These are phyloP conservation scores for Phyllosticta citriasiana DNA, from an alignment of 2,329 filamentous ascomycete species.

Conservation along the genomic window DNA sequence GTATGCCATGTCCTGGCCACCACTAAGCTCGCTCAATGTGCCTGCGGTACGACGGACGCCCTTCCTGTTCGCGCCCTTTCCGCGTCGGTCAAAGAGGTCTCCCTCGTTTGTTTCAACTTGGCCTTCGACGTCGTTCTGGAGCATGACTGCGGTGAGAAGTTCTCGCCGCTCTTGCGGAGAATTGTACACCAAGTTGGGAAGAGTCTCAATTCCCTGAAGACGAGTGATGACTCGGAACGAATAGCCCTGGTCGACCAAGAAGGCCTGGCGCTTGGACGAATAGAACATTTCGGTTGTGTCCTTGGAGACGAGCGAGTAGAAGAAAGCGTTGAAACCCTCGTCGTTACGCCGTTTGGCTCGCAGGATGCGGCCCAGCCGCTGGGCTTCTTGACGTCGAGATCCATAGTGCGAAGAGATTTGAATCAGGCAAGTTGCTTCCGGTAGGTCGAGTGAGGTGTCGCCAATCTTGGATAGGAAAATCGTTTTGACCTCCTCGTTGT, in stretches of 20 bases:
- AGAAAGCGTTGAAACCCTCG: constrained; percentile 97
- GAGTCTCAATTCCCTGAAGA: constrained; percentile 78
- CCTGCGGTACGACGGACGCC: constrained; percentile 71
- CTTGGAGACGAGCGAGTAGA: constrained; percentile 94
- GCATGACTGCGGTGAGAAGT: constrained; percentile 76
- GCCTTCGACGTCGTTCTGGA: constrained; percentile 62
- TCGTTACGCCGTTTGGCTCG: constrained; percentile 93
- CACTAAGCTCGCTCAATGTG: constrained; percentile 73
- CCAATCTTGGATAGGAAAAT: constrained; percentile 96
- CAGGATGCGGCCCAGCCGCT: constrained; percentile 84
- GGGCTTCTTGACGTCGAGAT: constrained; percentile 91
- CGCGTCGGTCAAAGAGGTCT: constrained; percentile 52
- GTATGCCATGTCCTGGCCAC: constrained; percentile 94
- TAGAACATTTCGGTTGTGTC: constrained; percentile 98
- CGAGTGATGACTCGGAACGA: constrained; percentile 99
- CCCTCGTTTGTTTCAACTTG: constrained; percentile 62
- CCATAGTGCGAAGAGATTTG: constrained; percentile 98
- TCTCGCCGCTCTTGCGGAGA: constrained; percentile 73
- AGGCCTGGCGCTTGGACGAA: constrained; percentile 91
- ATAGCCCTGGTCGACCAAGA: constrained; percentile 95
- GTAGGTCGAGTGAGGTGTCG: constrained; percentile 93
- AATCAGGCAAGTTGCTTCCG: constrained; percentile 91
- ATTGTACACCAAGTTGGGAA: constrained; percentile 69
- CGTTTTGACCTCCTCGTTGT: constrained; percentile 81
- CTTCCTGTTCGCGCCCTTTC: constrained; percentile 36